Percentiles rank a stretch among this genome's conserved stretches.
Conservation (phyloP, 495 filamentous ascomycete genomes). For the Cudoniella acicularis region DNA sequence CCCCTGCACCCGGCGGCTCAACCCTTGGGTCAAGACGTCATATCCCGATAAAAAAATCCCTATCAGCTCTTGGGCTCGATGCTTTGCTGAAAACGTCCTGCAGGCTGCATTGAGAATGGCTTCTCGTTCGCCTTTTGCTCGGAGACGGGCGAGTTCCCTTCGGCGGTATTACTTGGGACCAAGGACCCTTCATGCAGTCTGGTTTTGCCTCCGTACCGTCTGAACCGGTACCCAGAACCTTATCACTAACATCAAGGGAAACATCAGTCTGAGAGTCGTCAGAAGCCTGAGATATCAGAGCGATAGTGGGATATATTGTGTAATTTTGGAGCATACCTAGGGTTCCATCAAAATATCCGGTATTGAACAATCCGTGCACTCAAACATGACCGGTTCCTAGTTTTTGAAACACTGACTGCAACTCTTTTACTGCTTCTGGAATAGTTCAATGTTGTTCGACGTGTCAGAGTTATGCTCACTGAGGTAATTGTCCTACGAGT, state of each 20-base stretch:
- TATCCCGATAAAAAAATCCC: not conserved
- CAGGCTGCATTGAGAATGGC: not conserved
- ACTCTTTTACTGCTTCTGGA: not conserved
- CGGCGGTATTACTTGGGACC: not conserved
- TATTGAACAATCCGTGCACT: not conserved
- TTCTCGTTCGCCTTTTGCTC: too few relatives aligned
- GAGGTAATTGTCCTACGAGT: too few relatives aligned
- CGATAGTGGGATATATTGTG: too few relatives aligned
- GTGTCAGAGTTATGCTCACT: not conserved
- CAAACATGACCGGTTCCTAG: not conserved
- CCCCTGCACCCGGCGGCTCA: not conserved
- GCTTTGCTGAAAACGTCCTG: not conserved
- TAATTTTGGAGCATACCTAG: too few relatives aligned
- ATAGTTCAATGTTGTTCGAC: too few relatives aligned
- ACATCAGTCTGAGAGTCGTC: too few relatives aligned
- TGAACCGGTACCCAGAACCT: too few relatives aligned
- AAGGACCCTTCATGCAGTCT: too few relatives aligned
- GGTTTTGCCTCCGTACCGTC: too few relatives aligned
- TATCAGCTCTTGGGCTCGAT: not conserved
- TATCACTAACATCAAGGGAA: too few relatives aligned
- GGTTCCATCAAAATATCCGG: not conserved
- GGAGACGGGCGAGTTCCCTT: not conserved
- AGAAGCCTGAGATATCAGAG: too few relatives aligned
- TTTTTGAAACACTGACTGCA: not conserved
- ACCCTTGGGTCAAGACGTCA: not conserved